These are phyloP conservation scores for Ophiostoma perfectum DNA, from an alignment of 2,329 filamentous ascomycete species.

Conservation along the genomic window DNA sequence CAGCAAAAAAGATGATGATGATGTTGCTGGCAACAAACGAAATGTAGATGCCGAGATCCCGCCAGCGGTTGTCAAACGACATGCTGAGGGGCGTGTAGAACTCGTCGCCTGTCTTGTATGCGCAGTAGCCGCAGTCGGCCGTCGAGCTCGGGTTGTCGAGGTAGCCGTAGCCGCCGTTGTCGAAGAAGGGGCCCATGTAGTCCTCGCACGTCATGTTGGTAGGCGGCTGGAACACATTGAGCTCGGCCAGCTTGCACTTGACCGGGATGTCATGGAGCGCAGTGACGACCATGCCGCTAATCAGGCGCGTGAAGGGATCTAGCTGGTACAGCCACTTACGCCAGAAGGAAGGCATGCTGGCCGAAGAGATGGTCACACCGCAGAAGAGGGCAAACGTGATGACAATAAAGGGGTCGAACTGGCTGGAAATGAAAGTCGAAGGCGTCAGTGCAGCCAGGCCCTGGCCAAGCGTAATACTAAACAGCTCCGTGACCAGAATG, in stretches of 20 bases:
- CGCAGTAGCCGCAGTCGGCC: slow-evolving; percentile 70
- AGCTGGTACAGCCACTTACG: slow-evolving; percentile 75
- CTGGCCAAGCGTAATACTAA: slow-evolving; percentile 75
- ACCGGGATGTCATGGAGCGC: slow-evolving; percentile 64
- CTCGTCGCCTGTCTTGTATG: slow-evolving; percentile 72
- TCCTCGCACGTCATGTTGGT: slow-evolving; percentile 61
- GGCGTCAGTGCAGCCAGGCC: slow-evolving; percentile 72
- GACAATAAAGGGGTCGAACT: slow-evolving; percentile 77
- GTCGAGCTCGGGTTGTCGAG: slow-evolving; percentile 59
- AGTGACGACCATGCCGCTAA: slow-evolving; percentile 73
- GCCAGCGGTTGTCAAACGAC: slow-evolving; percentile 64
- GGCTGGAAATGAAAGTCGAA: slow-evolving; percentile 68
- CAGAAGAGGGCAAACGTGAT: slow-evolving; percentile 83
- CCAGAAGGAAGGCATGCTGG: slow-evolving; percentile 75
- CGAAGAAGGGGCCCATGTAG: slow-evolving; percentile 71
- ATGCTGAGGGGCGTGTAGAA: slow-evolving; percentile 67
- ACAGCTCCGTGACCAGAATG: slow-evolving; percentile 75
- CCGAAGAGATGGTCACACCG: slow-evolving; percentile 74
- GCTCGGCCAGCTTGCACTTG: slow-evolving; percentile 54
- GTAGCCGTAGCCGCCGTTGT: slow-evolving; percentile 63
- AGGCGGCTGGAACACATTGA: slow-evolving; percentile 64
- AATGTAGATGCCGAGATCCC: slow-evolving; percentile 72
- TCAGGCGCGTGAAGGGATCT: slow-evolving; percentile 75
- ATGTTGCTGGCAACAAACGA: slow-evolving; percentile 76
- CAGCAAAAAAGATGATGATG: slow-evolving; percentile 52